phyloP scores from a whole-genome alignment of 2,329 filamentous ascomycete genomes.

The Pseudopyricularia cyperi region DNA sequence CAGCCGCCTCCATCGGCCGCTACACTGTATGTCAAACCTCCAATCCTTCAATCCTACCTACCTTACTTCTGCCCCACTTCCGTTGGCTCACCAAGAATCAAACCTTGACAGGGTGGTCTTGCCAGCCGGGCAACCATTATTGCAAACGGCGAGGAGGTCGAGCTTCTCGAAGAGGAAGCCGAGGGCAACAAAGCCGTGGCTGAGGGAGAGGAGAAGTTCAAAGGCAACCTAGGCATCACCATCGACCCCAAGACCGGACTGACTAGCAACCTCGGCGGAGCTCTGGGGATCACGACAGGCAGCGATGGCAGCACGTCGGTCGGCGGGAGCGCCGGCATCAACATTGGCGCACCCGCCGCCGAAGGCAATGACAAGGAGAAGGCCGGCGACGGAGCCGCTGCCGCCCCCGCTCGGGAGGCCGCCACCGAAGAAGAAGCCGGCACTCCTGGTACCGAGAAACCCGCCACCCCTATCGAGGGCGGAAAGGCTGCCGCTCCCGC shows the following conservation, averaged over 20 bases:
- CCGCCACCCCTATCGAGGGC: no score
- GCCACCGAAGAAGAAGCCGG: no score
- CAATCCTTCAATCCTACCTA: neutral
- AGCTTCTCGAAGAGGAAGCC: constrained; percentile 27
- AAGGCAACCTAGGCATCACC: constrained; percentile 8
- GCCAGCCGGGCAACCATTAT: constrained; percentile 2
- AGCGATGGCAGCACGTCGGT: constrained; percentile 10
- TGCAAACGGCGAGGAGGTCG: neutral
- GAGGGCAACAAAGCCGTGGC: constrained; percentile 21
- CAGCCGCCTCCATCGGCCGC: neutral
- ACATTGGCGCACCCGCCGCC: constrained; percentile 4
- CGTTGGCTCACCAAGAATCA: neutral
- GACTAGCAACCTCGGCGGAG: constrained; percentile 9
- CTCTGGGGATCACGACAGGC: constrained; percentile 11
- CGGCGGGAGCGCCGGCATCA: constrained; percentile 10
- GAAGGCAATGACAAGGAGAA: neutral
- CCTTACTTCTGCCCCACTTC: neutral
- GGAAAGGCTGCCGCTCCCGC: neutral
- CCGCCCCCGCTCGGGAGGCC: neutral
- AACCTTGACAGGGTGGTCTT: neutral
- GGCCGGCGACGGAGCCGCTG: neutral
- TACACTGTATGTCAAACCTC: neutral
- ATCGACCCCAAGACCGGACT: constrained; percentile 4
- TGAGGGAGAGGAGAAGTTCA: constrained; percentile 6
- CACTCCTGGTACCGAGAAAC: no score